Evolutionary conservation across 2,329 filamentous ascomycete species (phyloP).

Genomic region (Xylariaceae sp.): DNA sequence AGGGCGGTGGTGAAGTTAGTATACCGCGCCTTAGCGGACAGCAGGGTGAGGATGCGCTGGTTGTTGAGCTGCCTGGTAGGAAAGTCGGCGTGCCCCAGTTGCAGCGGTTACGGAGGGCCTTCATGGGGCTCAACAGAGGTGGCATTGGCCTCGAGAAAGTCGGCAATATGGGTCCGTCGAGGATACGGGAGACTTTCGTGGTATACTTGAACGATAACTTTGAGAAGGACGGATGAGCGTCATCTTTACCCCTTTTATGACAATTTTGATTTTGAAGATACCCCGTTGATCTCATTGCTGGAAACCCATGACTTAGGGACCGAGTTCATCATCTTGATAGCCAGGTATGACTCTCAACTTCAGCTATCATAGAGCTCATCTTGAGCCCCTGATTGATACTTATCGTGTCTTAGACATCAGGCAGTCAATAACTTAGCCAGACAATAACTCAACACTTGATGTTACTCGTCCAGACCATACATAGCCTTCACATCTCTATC

Average conservation of each 20-base stretch:
- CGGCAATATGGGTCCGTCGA: conserved; percentile 47
- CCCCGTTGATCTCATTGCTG: neutral
- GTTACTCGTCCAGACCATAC: no score
- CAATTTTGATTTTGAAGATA: conserved; percentile 1
- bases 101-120: conserved; percentile 72
- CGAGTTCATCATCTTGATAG: neutral
- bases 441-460: neutral
- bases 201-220: conserved; percentile 62
- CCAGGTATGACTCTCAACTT: neutral
- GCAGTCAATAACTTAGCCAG: neutral
- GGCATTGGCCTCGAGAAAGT: conserved; percentile 56
- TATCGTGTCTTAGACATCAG: neutral
- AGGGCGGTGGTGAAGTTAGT: conserved; percentile 54
- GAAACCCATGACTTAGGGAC: neutral
- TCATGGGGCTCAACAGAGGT: conserved; percentile 68
- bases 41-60: conserved; percentile 42
- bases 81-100: conserved; percentile 68
- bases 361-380: no score
- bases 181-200: conserved; percentile 59
- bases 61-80: conserved; percentile 60
- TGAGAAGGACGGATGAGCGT: conserved; percentile 48
- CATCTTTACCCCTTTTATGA: neutral
- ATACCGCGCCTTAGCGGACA: conserved; percentile 36
- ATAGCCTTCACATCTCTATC: no score
- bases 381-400: no score